Evolutionary conservation across 495 filamentous ascomycete genomes (phyloP).

Genomic region (Margaritispora aquatica): DNA sequence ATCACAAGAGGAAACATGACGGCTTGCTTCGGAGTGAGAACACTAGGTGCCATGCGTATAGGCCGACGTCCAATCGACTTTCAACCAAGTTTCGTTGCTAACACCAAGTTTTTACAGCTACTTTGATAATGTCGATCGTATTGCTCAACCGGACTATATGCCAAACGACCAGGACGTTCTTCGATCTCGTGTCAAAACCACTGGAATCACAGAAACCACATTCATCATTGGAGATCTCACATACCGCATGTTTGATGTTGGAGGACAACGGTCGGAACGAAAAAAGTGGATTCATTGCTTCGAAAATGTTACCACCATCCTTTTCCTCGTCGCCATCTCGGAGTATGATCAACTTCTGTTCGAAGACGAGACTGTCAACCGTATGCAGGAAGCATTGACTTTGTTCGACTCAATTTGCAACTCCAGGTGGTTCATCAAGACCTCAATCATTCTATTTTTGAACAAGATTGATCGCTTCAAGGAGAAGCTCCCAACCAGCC

Average conservation of each 20-base stretch:
- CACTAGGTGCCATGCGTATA: too few relatives aligned
- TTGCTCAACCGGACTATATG: conserved; percentile 87
- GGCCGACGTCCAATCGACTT: too few relatives aligned
- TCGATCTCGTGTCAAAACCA: conserved; percentile 96
- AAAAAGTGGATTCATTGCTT: conserved; percentile 99
- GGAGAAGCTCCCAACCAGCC: conserved; percentile 98
- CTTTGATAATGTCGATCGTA: conserved; percentile 92
- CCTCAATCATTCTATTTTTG: conserved; percentile 97
- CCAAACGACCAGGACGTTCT: conserved; percentile 98
- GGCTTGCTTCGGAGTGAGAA: too few relatives aligned
- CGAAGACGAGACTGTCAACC: conserved; percentile 92
- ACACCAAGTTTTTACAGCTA: conserved; percentile 54
- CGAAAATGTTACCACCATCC: conserved; percentile 97
- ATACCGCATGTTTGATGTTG: conserved; percentile 99
- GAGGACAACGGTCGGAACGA: conserved; percentile 95
- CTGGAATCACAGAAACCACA: conserved; percentile 97
- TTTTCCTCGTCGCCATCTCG: conserved; percentile 97
- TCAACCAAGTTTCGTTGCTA: conserved; percentile 25
- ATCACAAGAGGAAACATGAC: too few relatives aligned
- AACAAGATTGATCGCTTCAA: conserved; percentile 99
- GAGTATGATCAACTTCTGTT: conserved; percentile 98
- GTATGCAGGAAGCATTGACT: conserved; percentile 98
- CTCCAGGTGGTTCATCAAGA: conserved; percentile 99
- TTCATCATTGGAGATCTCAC: conserved; percentile 98
- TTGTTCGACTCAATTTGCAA: conserved; percentile 99